phyloP scores from a whole-genome alignment of 106 monocot genomes.

The Amphibolis antarctica region DNA sequence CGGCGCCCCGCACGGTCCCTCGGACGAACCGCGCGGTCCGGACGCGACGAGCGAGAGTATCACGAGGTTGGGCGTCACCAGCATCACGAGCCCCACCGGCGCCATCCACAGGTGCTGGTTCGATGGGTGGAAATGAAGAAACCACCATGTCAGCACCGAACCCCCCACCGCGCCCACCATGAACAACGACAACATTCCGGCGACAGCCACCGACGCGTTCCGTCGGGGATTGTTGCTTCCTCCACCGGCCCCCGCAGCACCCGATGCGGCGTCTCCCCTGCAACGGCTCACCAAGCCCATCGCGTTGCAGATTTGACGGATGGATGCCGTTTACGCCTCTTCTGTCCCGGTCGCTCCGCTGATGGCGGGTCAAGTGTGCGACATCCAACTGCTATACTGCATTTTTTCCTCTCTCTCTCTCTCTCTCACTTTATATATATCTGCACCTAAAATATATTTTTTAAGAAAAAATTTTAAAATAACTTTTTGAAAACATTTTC shows the following conservation, averaged over 20 bases:
- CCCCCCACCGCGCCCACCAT: conserved; percentile 20
- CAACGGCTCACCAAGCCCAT: neutral
- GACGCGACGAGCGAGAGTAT: conserved; percentile 35
- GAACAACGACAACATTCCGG: conserved; percentile 3
- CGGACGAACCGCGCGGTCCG: conserved; percentile 3
- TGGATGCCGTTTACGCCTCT: no score
- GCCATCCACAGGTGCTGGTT: conserved; percentile 51
- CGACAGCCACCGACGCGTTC: neutral
- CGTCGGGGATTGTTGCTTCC: neutral
- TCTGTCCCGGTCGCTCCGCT: no score
- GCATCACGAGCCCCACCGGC: conserved; percentile 33
- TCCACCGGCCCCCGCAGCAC: neutral
- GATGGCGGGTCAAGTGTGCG: no score
- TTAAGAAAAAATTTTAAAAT: no score
- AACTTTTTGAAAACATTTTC: no score
- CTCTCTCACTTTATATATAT: no score
- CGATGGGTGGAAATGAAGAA: conserved; percentile 18
- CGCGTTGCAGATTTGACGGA: neutral
- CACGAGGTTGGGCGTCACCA: conserved; percentile 28
- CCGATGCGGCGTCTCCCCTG: neutral
- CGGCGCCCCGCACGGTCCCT: neutral
- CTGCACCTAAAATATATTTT: no score
- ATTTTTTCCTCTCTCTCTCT: no score
- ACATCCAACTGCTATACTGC: no score
- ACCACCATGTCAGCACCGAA: conserved; percentile 38